phyloP scores from a whole-genome alignment of 1,139 yeast genomes.

The Pichia inconspicua region DNA sequence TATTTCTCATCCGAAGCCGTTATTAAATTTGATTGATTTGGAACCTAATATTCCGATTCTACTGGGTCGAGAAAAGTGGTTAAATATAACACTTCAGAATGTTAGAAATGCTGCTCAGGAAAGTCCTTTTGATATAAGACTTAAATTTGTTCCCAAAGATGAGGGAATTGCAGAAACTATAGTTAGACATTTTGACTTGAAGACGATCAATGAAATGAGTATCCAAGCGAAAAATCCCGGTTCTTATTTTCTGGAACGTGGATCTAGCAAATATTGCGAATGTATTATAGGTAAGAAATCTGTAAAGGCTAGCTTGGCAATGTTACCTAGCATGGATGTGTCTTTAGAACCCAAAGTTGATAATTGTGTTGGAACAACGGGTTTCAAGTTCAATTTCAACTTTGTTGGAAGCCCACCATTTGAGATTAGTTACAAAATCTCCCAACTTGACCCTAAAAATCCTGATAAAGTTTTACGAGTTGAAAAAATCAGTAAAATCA shows the following conservation, averaged over 20 bases:
- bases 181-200: conserved; percentile 35
- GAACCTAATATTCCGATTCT: conserved; percentile 39
- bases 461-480: conserved; percentile 28
- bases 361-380: conserved; percentile 88
- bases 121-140: conserved; percentile 41
- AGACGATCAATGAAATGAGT: conserved; percentile 20
- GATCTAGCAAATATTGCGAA: conserved; percentile 54
- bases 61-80: conserved; percentile 32
- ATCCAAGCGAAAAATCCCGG: conserved; percentile 53
- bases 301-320: conserved; percentile 23
- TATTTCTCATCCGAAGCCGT: conserved; percentile 58
- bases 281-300: conserved; percentile 34
- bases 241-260: conserved; percentile 43
- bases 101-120: conserved; percentile 28
- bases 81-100: conserved; percentile 27
- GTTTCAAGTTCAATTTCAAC: conserved; percentile 60
- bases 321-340: conserved; percentile 46
- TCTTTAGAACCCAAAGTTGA: conserved; percentile 60
- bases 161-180: conserved; percentile 23
- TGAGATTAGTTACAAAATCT: conserved; percentile 54
- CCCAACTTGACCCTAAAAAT: conserved; percentile 37
- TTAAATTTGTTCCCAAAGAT: conserved; percentile 28
- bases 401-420: conserved; percentile 79
- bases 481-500: conserved; percentile 28
- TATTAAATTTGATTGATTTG: conserved; percentile 33